A percentile compares a stretch with the other conserved stretches of the same genome.
Conservation (phyloP, 1,139 yeast species). For the Suhomyces panamericanus region DNA sequence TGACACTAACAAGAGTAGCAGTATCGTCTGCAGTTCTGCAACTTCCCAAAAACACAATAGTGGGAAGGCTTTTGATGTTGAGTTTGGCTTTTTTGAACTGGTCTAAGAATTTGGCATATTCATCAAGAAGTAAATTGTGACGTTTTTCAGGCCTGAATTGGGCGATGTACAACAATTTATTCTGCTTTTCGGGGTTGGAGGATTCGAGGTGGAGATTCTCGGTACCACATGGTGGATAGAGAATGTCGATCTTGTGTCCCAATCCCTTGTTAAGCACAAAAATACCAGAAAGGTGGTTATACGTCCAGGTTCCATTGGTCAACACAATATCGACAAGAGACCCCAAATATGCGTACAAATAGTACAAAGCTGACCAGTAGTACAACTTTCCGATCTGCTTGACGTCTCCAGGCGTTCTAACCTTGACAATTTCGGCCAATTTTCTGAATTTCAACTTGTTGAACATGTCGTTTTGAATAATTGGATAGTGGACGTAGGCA, state of each 20-base stretch:
- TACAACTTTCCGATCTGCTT: slow-evolving; percentile 13
- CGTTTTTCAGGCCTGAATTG: slow-evolving; percentile 97
- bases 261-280: slow-evolving; percentile 48
- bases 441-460: slow-evolving; percentile 48
- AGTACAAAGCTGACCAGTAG: slow-evolving; percentile 72
- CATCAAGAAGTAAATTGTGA: slow-evolving; percentile 65
- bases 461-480: slow-evolving; percentile 85
- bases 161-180: slow-evolving; percentile 73
- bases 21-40: slow-evolving; percentile 73
- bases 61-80: slow-evolving; percentile 37
- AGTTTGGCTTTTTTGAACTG: slow-evolving; percentile 20
- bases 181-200: slow-evolving; percentile 37
- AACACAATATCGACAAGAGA: slow-evolving; percentile 63
- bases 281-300: slow-evolving; percentile 61
- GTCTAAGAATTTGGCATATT: slow-evolving; percentile 56
- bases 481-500: slow-evolving; percentile 92
- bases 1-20: slow-evolving; percentile 52
- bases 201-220: slow-evolving; percentile 38
- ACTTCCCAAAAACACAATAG: slow-evolving; percentile 77
- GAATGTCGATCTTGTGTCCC: slow-evolving; percentile 39
- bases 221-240: slow-evolving; percentile 89
- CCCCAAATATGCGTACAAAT: slow-evolving; percentile 67
- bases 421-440: slow-evolving; percentile 8
- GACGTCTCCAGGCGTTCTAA: slow-evolving; percentile 5
- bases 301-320: slow-evolving; percentile 93